Conservation (phyloP, 1,284 basidiomycete species). For the Exobasidium cylindrosporum region DNA sequence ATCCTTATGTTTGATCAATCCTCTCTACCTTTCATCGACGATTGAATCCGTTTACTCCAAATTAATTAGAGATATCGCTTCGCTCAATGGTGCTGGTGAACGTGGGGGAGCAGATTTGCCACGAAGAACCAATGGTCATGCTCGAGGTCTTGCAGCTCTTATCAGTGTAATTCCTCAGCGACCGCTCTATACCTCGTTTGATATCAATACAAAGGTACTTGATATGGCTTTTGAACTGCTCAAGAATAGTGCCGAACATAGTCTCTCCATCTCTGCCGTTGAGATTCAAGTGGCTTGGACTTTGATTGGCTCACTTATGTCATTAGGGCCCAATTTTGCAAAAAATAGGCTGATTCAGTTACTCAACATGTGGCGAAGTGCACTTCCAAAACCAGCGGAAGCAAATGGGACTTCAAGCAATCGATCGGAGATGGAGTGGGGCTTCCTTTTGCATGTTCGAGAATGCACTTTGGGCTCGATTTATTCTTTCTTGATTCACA, state of each 20-base stretch:
- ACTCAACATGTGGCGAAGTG: conserved; percentile 92
- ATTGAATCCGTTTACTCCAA: conserved; percentile 72
- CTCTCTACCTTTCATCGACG: conserved; percentile 74
- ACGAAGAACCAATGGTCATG: conserved; percentile 77
- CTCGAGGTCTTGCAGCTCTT: conserved; percentile 81
- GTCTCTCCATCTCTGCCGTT: conserved; percentile 70
- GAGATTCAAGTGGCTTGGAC: conserved; percentile 96
- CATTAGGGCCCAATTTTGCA: conserved; percentile 88
- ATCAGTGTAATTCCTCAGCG: conserved; percentile 80
- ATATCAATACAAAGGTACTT: conserved; percentile 83
- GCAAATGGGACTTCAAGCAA: conserved; percentile 60
- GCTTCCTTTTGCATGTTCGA: conserved; percentile 83
- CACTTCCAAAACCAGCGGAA: conserved; percentile 81
- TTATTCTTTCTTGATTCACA: conserved; percentile 76
- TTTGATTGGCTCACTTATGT: conserved; percentile 82
- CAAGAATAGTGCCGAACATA: conserved; percentile 82
- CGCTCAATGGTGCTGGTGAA: conserved; percentile 53
- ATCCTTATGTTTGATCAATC: conserved; percentile 84
- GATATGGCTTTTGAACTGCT: conserved; percentile 85
- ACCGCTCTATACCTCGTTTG: conserved; percentile 91
- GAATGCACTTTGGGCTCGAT: conserved; percentile 87
- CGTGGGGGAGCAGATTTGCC: conserved; percentile 65
- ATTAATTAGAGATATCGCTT: conserved; percentile 72
- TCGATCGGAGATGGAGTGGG: conserved; percentile 69
- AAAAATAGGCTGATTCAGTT: conserved; percentile 86